Evolutionary conservation across 2,329 filamentous ascomycete genomes (phyloP).

Genomic region (Colletotrichum graminicola): DNA sequence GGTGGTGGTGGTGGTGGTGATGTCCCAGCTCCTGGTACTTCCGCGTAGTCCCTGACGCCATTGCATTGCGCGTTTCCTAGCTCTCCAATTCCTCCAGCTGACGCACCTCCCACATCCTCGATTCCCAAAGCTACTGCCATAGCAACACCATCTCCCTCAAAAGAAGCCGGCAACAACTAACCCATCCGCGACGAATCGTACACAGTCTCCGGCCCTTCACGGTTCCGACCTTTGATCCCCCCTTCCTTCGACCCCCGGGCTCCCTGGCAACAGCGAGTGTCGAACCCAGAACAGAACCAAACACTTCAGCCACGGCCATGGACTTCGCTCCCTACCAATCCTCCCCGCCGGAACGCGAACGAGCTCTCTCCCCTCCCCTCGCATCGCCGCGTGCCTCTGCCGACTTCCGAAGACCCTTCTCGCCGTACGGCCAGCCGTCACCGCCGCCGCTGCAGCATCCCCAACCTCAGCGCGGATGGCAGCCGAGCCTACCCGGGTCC

Average conservation of each 20-base stretch:
- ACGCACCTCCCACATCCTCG: conserved; percentile 28
- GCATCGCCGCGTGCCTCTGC: conserved; percentile 68
- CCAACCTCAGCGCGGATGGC: conserved; percentile 69
- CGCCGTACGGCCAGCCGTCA: conserved; percentile 58
- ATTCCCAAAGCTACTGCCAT: conserved; percentile 7
- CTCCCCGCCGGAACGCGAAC: conserved; percentile 85
- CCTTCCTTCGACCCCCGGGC: background rate
- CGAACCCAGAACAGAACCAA: background rate
- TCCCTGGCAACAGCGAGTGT: background rate
- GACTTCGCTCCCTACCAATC: conserved; percentile 99
- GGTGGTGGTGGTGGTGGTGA: no score
- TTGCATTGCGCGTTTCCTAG: conserved; percentile 37
- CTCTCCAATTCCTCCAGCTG: conserved; percentile 28
- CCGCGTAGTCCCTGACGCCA: conserved; percentile 27
- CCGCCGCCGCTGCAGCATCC: conserved; percentile 64
- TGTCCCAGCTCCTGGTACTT: conserved; percentile 26
- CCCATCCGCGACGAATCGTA: background rate
- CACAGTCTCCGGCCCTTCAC: background rate
- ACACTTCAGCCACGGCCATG: conserved; percentile 62
- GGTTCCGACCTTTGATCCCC: background rate
- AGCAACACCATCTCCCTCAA: conserved; percentile 7
- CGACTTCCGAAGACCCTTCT: conserved; percentile 66
- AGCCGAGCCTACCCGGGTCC: conserved; percentile 51
- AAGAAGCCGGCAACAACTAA: background rate
- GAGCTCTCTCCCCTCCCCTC: conserved; percentile 80